Percentiles rank a stretch among this genome's conserved stretches.
These are phyloP conservation scores for Chytriomyces sp. DNA, from an alignment of 192 early-diverging fungal genomes.

Conservation along the genomic window DNA sequence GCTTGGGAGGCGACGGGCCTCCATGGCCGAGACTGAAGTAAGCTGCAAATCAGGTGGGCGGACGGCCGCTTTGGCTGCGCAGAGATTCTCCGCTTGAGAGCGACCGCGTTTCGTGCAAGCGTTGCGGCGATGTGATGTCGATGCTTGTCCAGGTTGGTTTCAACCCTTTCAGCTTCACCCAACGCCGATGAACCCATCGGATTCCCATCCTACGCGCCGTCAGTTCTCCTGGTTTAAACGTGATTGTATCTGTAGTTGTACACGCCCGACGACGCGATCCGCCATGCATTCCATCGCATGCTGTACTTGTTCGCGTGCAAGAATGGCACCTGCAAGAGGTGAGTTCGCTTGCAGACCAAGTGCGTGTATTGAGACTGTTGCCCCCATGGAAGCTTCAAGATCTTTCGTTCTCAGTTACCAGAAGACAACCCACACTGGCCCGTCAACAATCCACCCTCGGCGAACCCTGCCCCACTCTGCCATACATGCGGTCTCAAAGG, in stretches of 20 bases:
- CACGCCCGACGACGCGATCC: slow-evolving; percentile 86
- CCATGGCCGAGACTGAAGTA: background rate
- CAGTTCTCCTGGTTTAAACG: slow-evolving; percentile 17
- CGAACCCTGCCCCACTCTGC: slow-evolving; percentile 25
- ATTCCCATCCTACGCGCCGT: background rate
- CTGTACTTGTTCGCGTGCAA: slow-evolving; percentile 94
- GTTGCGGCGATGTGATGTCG: slow-evolving; percentile 74
- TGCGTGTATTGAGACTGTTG: background rate
- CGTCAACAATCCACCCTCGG: slow-evolving; percentile 9
- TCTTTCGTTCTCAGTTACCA: slow-evolving; percentile 74
- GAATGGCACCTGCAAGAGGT: slow-evolving; percentile 75
- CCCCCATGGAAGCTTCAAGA: slow-evolving; percentile 78
- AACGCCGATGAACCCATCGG: background rate
- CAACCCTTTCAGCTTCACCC: background rate
- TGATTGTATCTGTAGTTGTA: slow-evolving; percentile 63
- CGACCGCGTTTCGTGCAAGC: slow-evolving; percentile 67
- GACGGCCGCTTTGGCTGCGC: slow-evolving; percentile 71
- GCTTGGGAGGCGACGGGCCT: background rate
- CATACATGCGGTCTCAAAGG: slow-evolving; percentile 40
- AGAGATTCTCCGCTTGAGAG: slow-evolving; percentile 63
- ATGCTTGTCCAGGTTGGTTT: slow-evolving; percentile 77
- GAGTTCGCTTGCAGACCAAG: background rate
- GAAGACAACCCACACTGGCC: slow-evolving; percentile 69
- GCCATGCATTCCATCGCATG: slow-evolving; percentile 86
- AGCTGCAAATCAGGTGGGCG: slow-evolving; percentile 8